Percentiles rank a stretch among this genome's conserved stretches.
phyloP scores from a whole-genome alignment of 2,329 filamentous ascomycete genomes.

The Trichoderma sp. region DNA sequence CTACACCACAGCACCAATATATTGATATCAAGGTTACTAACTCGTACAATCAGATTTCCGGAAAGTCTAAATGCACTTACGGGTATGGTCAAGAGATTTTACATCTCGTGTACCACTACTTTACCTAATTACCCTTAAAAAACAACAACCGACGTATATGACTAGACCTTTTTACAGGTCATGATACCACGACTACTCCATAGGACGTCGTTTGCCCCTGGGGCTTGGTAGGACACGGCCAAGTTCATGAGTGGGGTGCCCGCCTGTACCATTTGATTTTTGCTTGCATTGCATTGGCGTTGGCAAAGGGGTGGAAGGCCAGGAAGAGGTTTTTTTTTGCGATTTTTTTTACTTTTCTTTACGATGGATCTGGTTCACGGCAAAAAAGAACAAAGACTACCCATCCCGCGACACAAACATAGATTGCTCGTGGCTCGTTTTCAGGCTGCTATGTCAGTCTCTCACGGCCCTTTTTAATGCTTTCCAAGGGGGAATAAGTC shows the following conservation, averaged over 20 bases:
- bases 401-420: conserved; percentile 42
- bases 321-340: conserved; percentile 34
- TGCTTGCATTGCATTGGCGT: conserved; percentile 62
- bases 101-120: conserved; percentile 28
- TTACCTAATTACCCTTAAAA: conserved; percentile 18
- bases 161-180: conserved; percentile 43
- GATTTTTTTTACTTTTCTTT: conserved; percentile 34
- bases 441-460: conserved; percentile 21
- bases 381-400: conserved; percentile 39
- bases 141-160: conserved; percentile 41
- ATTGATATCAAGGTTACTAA: conserved; percentile 13
- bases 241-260: conserved; percentile 24
- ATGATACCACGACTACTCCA: conserved; percentile 52
- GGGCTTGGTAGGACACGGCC: conserved; percentile 33
- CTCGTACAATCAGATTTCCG: conserved; percentile 51
- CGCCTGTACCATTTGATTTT: conserved; percentile 44
- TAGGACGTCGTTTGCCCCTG: conserved; percentile 9
- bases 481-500: conserved; percentile 32
- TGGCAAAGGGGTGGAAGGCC: conserved; percentile 43
- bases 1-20: not conserved
- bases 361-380: conserved; percentile 37
- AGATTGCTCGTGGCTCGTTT: conserved; percentile 42
- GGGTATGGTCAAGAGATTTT: conserved; percentile 22
- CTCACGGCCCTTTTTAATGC: conserved; percentile 35
- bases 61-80: conserved; percentile 49